phyloP scores from a whole-genome alignment of 495 filamentous ascomycete genomes.

The Hypoxylon crocopeplum region DNA sequence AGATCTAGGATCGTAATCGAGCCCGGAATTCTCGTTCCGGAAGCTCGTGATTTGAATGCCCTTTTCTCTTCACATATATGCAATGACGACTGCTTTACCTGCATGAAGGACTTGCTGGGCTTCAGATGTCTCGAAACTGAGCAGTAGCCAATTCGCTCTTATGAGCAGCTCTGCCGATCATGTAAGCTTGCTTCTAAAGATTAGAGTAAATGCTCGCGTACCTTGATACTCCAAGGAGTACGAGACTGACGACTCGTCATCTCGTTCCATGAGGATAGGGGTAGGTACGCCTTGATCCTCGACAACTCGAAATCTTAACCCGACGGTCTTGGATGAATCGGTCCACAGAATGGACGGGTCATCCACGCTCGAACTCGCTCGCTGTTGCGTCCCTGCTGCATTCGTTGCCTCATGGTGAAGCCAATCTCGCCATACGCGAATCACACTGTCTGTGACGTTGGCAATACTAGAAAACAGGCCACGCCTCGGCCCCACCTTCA shows the following conservation, averaged over 20 bases:
- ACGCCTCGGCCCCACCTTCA: slow-evolving; percentile 65
- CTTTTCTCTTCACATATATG: slow-evolving; percentile 47
- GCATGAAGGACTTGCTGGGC: slow-evolving; percentile 55
- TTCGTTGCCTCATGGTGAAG: slow-evolving; percentile 52
- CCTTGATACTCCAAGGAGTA: slow-evolving; percentile 69
- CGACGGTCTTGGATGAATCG: slow-evolving; percentile 59
- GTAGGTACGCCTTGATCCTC: slow-evolving; percentile 24
- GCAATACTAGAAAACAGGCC: slow-evolving; percentile 66
- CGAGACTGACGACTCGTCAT: slow-evolving; percentile 64
- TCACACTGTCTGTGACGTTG: slow-evolving; percentile 67
- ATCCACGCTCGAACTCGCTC: slow-evolving; percentile 16
- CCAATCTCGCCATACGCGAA: slow-evolving; percentile 75
- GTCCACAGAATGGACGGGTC: slow-evolving; percentile 62
- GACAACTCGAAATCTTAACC: slow-evolving; percentile 62
- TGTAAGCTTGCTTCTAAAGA: slow-evolving; percentile 8
- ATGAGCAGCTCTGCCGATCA: slow-evolving; percentile 62
- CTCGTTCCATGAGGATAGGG: slow-evolving; percentile 54
- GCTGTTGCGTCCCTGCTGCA: slow-evolving; percentile 25
- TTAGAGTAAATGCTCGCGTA: slow-evolving; percentile 36
- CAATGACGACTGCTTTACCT: slow-evolving; percentile 67
- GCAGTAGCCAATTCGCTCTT: slow-evolving; percentile 62
- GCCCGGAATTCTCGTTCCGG: slow-evolving; percentile 4
- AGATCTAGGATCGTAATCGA: slow-evolving; percentile 16
- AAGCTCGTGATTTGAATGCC: slow-evolving; percentile 1
- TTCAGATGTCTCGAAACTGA: slow-evolving; percentile 64